phyloP scores from a whole-genome alignment of 164 flowering plant species.

The Vitis labrusca region DNA sequence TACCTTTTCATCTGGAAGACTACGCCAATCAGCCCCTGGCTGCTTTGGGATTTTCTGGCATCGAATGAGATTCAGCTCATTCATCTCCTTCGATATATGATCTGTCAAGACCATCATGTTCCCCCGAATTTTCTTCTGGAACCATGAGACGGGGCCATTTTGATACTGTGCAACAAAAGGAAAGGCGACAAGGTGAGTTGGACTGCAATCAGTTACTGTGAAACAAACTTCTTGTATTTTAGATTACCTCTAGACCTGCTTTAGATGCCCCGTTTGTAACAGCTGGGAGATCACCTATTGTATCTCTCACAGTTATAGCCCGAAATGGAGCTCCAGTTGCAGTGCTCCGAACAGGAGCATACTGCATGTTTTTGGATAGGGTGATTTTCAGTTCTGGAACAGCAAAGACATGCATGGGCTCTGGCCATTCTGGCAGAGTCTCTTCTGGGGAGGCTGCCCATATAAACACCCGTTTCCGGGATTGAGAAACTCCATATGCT shows the following conservation, averaged over 20 bases:
- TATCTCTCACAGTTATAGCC: constrained; percentile 82
- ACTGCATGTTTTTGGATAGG: constrained; percentile 49
- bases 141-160: constrained; percentile 78
- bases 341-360: constrained; percentile 86
- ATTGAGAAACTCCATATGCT: constrained; percentile 89
- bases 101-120: constrained; percentile 47
- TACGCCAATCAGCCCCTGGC: constrained; percentile 95
- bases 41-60: constrained; percentile 84
- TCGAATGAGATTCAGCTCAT: constrained; percentile 75
- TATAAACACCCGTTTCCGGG: constrained; percentile 88
- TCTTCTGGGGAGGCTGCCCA: constrained; percentile 98
- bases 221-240: neutral
- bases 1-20: constrained; percentile 92
- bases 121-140: constrained; percentile 84
- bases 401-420: constrained; percentile 93
- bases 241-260: constrained; percentile 45
- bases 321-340: constrained; percentile 89
- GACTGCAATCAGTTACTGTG: neutral
- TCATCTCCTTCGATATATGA: constrained; percentile 95
- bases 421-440: constrained; percentile 93
- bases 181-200: neutral
- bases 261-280: constrained; percentile 78
- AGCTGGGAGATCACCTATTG: constrained; percentile 89
- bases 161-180: constrained; percentile 49
- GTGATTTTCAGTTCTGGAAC: constrained; percentile 75